Evolutionary conservation across 208 protist genomes (phyloP), one percentile per base, ranked within the genome.

Genomic region (Porcisia hertigi): DNA sequence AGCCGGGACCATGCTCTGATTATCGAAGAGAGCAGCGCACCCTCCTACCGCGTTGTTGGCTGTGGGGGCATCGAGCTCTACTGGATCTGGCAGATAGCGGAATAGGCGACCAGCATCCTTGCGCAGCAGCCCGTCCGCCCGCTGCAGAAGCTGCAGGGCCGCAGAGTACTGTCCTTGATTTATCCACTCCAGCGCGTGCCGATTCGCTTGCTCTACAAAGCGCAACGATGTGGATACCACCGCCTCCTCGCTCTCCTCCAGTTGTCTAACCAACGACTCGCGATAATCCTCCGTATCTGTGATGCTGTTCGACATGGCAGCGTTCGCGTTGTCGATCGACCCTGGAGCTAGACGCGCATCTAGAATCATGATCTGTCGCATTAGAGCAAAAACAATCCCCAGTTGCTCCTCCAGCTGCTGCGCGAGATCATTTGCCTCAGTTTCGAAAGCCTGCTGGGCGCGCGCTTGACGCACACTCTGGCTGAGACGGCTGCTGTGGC

Each of bases 141-240:
- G 62, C 20, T 85, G 71, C 57, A 96, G 77, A 20, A 86, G 72
- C 75, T 91, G 73, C 69, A 94, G 78, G 14, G 90, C 85, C 11
- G 83, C 69, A 14, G 90, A 92, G 58, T 85, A 92, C 1, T 88
- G 80, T 34, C 77, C 74, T 39, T 86, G 74, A 74, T 94, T 96
- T 25, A 94, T 81, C 59, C 77, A 81, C 75, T 86, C 80, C 62
- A 96, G 80, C 11, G 88, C 90, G 52, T 82, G 69, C 3, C 78
- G 78, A 54, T 78, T 82, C 30, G 45, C 69, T 14, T 69, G 54
- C 78, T 74, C 69, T 1, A 82, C 78, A 49, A 77, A 82, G 60
- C 62, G 57, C 67, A 82, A 59, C 18, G 69, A 55, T 8, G 53
- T 71, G n/a, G 67, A 36, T 45, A 75, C 69, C 8, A 73, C n/a